These are phyloP conservation scores for Rhypophila decipiens DNA, from an alignment of 495 filamentous ascomycete species.

Conservation along the genomic window DNA sequence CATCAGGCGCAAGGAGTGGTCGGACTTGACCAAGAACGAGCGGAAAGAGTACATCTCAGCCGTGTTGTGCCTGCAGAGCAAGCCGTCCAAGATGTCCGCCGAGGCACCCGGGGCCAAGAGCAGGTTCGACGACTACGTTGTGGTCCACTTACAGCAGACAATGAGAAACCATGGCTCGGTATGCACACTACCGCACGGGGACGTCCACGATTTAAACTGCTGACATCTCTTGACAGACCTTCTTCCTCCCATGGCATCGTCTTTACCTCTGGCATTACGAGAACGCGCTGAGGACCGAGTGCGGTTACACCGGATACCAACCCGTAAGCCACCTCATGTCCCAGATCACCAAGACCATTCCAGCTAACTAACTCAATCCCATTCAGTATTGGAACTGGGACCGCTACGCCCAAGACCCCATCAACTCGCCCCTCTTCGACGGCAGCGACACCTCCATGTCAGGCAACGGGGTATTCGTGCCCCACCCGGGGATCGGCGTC, in stretches of 20 bases:
- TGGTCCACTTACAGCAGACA: slow-evolving; percentile 58
- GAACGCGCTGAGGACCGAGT: slow-evolving; percentile 58
- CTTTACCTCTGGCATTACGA: slow-evolving; percentile 61
- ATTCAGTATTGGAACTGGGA: slow-evolving; percentile 24
- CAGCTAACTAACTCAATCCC: not conserved
- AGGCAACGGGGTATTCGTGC: slow-evolving; percentile 24
- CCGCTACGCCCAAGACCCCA: slow-evolving; percentile 19
- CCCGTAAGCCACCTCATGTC: slow-evolving; percentile 19
- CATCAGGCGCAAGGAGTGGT: slow-evolving; percentile 18
- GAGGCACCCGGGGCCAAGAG: slow-evolving; percentile 28
- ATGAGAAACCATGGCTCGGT: slow-evolving; percentile 52
- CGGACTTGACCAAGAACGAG: slow-evolving; percentile 28
- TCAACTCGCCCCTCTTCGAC: slow-evolving; percentile 20
- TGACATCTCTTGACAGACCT: slow-evolving; percentile 39
- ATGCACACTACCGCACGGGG: slow-evolving; percentile 35
- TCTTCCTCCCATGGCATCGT: slow-evolving; percentile 65
- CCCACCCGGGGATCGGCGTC: slow-evolving; percentile 16
- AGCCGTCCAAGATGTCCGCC: slow-evolving; percentile 37
- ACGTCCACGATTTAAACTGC: slow-evolving; percentile 1
- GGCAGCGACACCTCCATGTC: slow-evolving; percentile 23
- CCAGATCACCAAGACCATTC: not conserved
- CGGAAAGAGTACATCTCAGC: slow-evolving; percentile 55
- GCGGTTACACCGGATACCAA: slow-evolving; percentile 54
- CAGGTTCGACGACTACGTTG: slow-evolving; percentile 63
- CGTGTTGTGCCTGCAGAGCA: slow-evolving; percentile 53